phyloP scores from a whole-genome alignment of 257 asterid genomes.

The Coffea eugenioides region DNA sequence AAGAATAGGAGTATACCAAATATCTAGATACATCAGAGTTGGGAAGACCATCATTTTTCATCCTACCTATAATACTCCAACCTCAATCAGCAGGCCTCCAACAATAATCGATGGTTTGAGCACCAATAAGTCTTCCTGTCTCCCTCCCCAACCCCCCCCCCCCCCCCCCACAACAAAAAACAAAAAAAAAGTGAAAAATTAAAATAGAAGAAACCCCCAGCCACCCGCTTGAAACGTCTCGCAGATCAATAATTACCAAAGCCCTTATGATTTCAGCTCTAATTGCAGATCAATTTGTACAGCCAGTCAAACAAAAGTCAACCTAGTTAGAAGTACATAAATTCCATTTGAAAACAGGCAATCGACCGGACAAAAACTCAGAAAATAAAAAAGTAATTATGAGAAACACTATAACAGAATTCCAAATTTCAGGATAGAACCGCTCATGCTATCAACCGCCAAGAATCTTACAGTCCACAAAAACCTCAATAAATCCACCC shows the following conservation, averaged over 20 bases:
- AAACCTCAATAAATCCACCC: slow-evolving; percentile 2
- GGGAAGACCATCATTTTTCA: no score
- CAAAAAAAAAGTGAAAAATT: neutral
- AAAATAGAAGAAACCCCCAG: neutral
- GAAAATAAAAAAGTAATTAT: neutral
- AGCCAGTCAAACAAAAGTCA: slow-evolving; percentile 14
- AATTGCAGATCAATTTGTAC: slow-evolving; percentile 1
- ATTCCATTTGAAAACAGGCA: neutral
- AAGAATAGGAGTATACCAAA: neutral
- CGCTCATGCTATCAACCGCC: no score
- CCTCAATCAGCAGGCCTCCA: neutral
- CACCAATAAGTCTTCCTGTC: neutral
- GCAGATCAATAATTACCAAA: neutral
- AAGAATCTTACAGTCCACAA: neutral
- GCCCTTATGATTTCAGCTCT: neutral
- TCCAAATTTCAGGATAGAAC: neutral
- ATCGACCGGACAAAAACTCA: neutral
- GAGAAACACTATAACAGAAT: neutral
- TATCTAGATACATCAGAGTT: neutral
- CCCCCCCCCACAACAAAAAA: neutral
- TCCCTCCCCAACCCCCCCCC: neutral
- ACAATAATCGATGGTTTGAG: neutral
- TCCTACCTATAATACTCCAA: neutral
- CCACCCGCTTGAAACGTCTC: neutral
- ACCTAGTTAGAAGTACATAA: slow-evolving; percentile 1